Base-by-base conservation (phyloP, 225 moss, liverwort and hornwort genomes). In the Pseudisothecium myosuroides region DNA sequence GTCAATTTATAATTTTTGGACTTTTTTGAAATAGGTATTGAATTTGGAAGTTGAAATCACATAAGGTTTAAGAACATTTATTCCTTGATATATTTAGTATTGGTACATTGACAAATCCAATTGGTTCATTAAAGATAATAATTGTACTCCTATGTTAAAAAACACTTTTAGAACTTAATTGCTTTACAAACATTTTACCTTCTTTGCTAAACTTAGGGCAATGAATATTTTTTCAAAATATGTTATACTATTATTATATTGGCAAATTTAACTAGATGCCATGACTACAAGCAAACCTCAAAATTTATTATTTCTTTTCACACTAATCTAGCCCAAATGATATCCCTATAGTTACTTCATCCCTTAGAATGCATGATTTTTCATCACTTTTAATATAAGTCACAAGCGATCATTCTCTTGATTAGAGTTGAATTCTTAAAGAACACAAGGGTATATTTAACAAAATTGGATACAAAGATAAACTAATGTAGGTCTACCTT, bases 31-130 rank as follows among this genome's bases (percentile, higher is more conserved):
- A 22, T 8, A 36, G 52, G 2, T 22, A 8, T 19, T 76, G 36
- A 50, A 76, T 12, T 49, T 76, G 32, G 6, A 74, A 49, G 7
- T 32, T 49, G 7, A 5, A 75, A 49, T 49, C 2, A 19, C 1
- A 12, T 7, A 11, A 75, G 6, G 0, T 75, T 8, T 47, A 18
- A 49, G 2, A 75, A 2, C 19, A 0, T 49, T 75, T 7, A 32
- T 32, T 0, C 32, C 12, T 1, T 32, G 1, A 32, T 49, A 20
- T 7, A 55, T 54, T 76, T 0, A 21, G 0, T 50, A 2, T 50
- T 19, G 11, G 29, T 13, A 20, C 7, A 50, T 20, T 32, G 3
- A 21, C 3, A 2, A 50, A 76, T 76, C 13, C 34, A 50, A 50
- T 76, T 34, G 13, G 5, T 76, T 34, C 21, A 34, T 34, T 14